Conservation (phyloP, 257 asterid genomes). For the Primulina eburnea region DNA sequence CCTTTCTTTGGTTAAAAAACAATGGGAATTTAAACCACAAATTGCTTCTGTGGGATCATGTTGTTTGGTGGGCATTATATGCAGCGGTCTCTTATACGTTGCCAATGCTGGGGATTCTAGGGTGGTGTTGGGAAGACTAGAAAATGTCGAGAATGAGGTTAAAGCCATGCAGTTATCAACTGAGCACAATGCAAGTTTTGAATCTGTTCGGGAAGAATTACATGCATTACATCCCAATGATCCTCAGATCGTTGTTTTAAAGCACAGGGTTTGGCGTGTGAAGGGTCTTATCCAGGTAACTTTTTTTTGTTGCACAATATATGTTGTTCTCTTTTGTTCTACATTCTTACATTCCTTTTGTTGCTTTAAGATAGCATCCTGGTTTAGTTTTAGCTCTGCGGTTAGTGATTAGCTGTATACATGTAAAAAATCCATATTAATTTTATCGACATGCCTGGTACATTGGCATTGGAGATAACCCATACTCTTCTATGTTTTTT, state of each 20-base stretch:
- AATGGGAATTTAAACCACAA: constrained; percentile 66
- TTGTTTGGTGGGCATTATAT: constrained; percentile 71
- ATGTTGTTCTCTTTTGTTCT: background rate
- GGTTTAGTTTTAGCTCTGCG: too few relatives aligned
- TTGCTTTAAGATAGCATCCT: background rate
- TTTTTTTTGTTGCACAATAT: background rate
- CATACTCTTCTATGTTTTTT: too few relatives aligned
- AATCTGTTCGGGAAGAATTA: constrained; percentile 67
- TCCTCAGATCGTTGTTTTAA: constrained; percentile 66
- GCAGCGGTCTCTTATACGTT: constrained; percentile 55
- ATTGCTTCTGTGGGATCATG: constrained; percentile 87
- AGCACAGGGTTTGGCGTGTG: constrained; percentile 86
- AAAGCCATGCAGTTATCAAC: constrained; percentile 71
- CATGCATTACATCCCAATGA: constrained; percentile 69
- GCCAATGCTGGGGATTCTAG: constrained; percentile 89
- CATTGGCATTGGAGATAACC: too few relatives aligned
- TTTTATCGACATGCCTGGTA: too few relatives aligned
- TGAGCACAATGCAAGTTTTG: constrained; percentile 70
- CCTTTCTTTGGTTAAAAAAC: constrained; percentile 56
- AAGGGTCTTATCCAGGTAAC: constrained; percentile 87
- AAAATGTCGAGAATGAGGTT: constrained; percentile 39
- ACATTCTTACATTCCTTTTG: background rate
- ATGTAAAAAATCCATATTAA: too few relatives aligned
- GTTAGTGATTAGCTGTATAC: too few relatives aligned
- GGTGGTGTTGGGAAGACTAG: constrained; percentile 62